Percentiles rank a stretch among this genome's conserved stretches.
phyloP scores from a whole-genome alignment of 2,329 filamentous ascomycete species.

The Sporothrix variecibatus region DNA sequence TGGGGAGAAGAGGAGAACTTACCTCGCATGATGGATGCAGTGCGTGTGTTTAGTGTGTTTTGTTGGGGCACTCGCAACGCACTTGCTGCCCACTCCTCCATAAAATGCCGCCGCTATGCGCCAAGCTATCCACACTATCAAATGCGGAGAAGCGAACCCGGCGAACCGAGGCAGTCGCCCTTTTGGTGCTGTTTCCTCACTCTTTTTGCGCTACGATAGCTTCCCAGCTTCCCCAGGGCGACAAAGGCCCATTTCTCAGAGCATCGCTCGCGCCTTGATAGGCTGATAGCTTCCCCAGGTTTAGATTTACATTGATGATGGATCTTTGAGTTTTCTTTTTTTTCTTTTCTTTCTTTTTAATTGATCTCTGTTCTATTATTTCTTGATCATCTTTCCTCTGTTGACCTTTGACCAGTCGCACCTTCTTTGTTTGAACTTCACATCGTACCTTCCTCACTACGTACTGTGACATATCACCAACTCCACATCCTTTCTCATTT shows the following conservation, averaged over 20 bases:
- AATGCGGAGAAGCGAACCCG: slow-evolving; percentile 9
- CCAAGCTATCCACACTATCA: slow-evolving; percentile 3
- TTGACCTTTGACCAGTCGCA: neutral
- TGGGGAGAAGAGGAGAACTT: neutral
- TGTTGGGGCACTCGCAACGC: neutral
- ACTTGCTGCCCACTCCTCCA: too few species aligned
- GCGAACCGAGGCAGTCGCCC: slow-evolving; percentile 9
- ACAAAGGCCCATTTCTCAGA: neutral
- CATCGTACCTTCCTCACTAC: neutral
- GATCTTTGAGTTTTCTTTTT: neutral
- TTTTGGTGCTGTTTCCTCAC: neutral
- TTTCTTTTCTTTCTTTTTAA: neutral
- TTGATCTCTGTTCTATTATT: neutral
- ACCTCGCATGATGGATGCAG: neutral
- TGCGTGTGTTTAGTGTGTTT: neutral
- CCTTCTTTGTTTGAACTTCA: neutral
- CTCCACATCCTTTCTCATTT: neutral
- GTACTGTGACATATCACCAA: too few species aligned
- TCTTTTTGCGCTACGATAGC: neutral
- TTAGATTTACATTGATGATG: neutral
- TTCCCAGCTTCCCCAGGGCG: neutral
- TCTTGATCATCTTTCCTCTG: neutral
- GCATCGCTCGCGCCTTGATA: neutral
- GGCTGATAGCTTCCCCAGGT: slow-evolving; percentile 14
- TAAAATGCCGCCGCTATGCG: slow-evolving; percentile 5